These are phyloP conservation scores for Elongisporangium senticosum DNA, from an alignment of 352 stramenopile species.

Conservation along the genomic window DNA sequence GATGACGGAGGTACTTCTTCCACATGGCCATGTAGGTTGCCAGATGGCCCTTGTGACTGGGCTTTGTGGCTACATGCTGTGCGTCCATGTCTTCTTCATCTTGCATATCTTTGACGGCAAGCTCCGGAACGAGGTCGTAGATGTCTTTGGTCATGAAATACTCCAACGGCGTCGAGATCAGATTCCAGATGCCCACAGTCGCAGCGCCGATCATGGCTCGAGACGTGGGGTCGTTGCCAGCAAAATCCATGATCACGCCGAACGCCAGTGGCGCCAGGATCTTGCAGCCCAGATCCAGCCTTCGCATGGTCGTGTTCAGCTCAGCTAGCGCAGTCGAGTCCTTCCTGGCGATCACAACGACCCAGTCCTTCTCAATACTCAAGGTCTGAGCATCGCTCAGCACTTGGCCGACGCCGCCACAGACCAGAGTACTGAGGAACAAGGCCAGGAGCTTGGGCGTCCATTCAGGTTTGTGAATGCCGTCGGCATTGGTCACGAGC, in stretches of 20 bases:
- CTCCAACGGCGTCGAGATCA: conserved; percentile 69
- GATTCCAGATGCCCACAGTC: conserved; percentile 73
- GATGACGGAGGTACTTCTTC: conserved; percentile 33
- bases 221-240: conserved; percentile 47
- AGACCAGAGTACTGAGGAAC: conserved; percentile 50
- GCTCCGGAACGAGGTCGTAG: conserved; percentile 48
- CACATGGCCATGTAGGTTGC: conserved; percentile 29
- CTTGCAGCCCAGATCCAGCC: conserved; percentile 78
- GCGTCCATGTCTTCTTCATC: conserved; percentile 12
- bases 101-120: conserved; percentile 27
- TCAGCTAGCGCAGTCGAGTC: conserved; percentile 36
- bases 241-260: conserved; percentile 79
- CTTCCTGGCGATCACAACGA: conserved; percentile 61
- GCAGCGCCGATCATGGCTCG: conserved; percentile 58
- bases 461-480: conserved; percentile 50
- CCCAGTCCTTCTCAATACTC: conserved; percentile 82
- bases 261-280: conserved; percentile 66
- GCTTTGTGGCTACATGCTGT: not conserved
- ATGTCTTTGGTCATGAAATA: conserved; percentile 69
- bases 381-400: conserved; percentile 76
- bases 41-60: conserved; percentile 7
- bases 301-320: conserved; percentile 72
- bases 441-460: conserved; percentile 36
- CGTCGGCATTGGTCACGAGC: conserved; percentile 44
- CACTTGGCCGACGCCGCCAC: conserved; percentile 70